Evolutionary conservation across 352 stramenopile species (phyloP).

Genomic region (Globisporangium takayamanum): DNA sequence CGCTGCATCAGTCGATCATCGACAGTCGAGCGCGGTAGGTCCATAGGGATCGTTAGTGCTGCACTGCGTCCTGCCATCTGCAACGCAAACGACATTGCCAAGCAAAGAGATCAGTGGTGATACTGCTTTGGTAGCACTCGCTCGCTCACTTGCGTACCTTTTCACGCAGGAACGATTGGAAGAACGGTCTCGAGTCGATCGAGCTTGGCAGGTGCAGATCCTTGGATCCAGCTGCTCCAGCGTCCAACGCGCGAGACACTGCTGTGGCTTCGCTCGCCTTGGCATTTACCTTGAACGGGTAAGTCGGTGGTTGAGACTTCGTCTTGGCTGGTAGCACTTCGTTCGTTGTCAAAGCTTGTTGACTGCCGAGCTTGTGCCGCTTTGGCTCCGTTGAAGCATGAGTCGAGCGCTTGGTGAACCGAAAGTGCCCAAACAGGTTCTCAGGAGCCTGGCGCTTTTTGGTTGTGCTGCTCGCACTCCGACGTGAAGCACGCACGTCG

Average conservation of each 20-base stretch:
- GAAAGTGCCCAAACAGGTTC: constrained; percentile 13
- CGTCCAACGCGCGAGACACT: neutral
- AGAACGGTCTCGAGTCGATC: constrained; percentile 13
- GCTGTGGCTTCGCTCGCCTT: no score
- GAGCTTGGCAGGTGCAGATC: neutral
- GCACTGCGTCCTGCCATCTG: no score
- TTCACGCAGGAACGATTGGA: constrained; percentile 14
- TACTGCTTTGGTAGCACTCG: no score
- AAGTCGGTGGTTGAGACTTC: no score
- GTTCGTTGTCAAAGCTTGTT: neutral
- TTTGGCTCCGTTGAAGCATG: neutral
- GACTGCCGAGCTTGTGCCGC: neutral
- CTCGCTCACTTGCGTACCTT: constrained; percentile 6
- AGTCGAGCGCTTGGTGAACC: constrained; percentile 7
- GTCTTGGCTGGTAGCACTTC: neutral
- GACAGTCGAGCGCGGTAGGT: constrained; percentile 8
- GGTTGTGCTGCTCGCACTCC: no score
- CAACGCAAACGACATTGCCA: no score
- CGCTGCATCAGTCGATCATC: constrained; percentile 14
- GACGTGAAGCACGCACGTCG: no score
- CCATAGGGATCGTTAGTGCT: neutral
- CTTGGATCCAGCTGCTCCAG: neutral
- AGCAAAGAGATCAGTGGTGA: no score
- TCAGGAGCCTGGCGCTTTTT: constrained; percentile 8
- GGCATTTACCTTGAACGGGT: no score